phyloP scores from a whole-genome alignment of 148 eudicot genomes.

The Cornus controversa region DNA sequence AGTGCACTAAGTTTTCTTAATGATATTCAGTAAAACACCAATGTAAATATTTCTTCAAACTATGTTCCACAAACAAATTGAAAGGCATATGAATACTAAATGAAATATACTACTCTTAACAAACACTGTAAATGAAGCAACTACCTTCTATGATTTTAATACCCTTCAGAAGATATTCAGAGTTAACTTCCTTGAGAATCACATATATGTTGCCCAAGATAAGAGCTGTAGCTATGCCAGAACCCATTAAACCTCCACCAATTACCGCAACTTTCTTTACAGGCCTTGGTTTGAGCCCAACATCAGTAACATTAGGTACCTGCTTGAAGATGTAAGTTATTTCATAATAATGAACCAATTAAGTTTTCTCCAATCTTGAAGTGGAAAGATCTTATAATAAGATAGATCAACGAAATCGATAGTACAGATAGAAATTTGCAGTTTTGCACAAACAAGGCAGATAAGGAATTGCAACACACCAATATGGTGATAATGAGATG shows the following conservation, averaged over 20 bases:
- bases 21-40: not conserved
- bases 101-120: no score
- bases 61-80: not conserved
- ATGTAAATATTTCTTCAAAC: not conserved
- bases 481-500: slow-evolving; percentile 1
- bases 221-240: slow-evolving; percentile 92
- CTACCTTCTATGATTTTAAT: slow-evolving; percentile 72
- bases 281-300: slow-evolving; percentile 76
- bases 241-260: slow-evolving; percentile 99
- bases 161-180: slow-evolving; percentile 84
- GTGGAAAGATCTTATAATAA: not conserved
- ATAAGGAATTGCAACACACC: not conserved
- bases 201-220: slow-evolving; percentile 65
- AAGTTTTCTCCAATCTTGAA: not conserved
- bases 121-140: not conserved
- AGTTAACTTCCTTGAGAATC: slow-evolving; percentile 78
- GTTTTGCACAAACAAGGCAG: not conserved
- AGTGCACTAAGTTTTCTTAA: not conserved
- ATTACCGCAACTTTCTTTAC: slow-evolving; percentile 85
- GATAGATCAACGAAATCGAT: not conserved
- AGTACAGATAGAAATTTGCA: not conserved
- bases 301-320: slow-evolving; percentile 89
- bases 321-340: slow-evolving; percentile 22
- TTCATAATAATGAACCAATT: not conserved
- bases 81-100: no score